These are phyloP conservation scores for Staphylotrichum tortipilum DNA, from an alignment of 495 filamentous ascomycete genomes.

Conservation along the genomic window DNA sequence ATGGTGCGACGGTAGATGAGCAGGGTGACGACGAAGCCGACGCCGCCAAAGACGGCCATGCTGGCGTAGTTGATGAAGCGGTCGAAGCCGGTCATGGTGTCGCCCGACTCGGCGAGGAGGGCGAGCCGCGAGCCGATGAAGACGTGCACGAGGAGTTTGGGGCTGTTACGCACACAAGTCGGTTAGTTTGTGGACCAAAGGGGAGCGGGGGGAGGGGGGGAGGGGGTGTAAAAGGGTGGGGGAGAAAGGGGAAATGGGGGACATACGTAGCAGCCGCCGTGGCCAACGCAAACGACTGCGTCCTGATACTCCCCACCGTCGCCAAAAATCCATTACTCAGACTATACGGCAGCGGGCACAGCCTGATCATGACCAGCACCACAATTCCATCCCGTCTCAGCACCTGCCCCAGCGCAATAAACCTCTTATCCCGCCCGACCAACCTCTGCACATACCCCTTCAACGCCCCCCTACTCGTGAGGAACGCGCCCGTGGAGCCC, in stretches of 20 bases:
- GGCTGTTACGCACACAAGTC: conserved; percentile 28
- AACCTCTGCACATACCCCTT: conserved; percentile 67
- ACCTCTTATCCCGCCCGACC: conserved; percentile 71
- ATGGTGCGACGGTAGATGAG: conserved; percentile 84
- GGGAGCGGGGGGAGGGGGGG: background rate
- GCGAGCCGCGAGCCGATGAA: conserved; percentile 78
- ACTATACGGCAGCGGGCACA: conserved; percentile 92
- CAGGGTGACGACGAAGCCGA: conserved; percentile 70
- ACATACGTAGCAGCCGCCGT: conserved; percentile 54
- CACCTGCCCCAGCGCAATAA: conserved; percentile 51
- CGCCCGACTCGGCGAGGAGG: conserved; percentile 55
- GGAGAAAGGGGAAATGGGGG: background rate
- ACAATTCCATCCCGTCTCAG: conserved; percentile 78
- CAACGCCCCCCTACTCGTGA: conserved; percentile 69
- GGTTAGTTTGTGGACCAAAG: background rate
- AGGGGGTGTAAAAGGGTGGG: background rate
- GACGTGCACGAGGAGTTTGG: conserved; percentile 84
- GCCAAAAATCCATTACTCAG: conserved; percentile 89
- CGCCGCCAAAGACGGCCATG: conserved; percentile 57
- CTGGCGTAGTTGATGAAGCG: conserved; percentile 71
- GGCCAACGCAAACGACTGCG: conserved; percentile 65
- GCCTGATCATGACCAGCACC: conserved; percentile 81
- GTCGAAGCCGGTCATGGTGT: conserved; percentile 56
- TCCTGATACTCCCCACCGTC: conserved; percentile 80
- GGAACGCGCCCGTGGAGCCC: conserved; percentile 69